These are phyloP conservation scores for Coniferiporia sulphurascens DNA, from an alignment of 1,284 basidiomycete species.

Conservation along the genomic window DNA sequence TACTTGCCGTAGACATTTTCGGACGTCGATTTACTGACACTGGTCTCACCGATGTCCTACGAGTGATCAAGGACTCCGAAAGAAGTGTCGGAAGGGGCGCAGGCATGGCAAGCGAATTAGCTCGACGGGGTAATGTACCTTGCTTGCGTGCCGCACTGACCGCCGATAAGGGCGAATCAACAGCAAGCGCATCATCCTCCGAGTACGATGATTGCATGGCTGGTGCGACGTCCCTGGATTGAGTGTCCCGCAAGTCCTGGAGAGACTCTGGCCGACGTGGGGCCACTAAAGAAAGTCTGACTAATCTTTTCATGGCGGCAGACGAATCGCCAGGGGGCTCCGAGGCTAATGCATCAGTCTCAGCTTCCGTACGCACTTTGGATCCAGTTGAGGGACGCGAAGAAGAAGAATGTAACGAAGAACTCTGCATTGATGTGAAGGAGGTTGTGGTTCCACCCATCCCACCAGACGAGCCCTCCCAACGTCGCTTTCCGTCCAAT, in stretches of 20 bases:
- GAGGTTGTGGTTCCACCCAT: slow-evolving; percentile 12
- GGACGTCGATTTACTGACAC: slow-evolving; percentile 34
- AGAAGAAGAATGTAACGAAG: slow-evolving; percentile 7
- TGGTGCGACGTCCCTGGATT: background rate
- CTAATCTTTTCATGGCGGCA: background rate
- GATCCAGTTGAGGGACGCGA: slow-evolving; percentile 3
- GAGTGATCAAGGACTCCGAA: slow-evolving; percentile 45
- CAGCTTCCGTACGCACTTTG: slow-evolving; percentile 2
- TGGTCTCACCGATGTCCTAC: slow-evolving; percentile 26
- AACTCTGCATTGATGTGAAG: slow-evolving; percentile 14
- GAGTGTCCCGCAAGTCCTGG: slow-evolving; percentile 7
- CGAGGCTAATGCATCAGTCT: background rate
- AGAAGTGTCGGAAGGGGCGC: slow-evolving; percentile 55
- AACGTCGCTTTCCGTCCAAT: slow-evolving; percentile 51
- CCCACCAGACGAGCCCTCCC: slow-evolving; percentile 36
- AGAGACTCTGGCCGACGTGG: slow-evolving; percentile 6
- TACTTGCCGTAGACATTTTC: slow-evolving; percentile 45
- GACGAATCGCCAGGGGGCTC: slow-evolving; percentile 5
- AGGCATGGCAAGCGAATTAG: slow-evolving; percentile 42
- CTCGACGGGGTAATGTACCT: slow-evolving; percentile 5
- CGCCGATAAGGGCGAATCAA: slow-evolving; percentile 14
- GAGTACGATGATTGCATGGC: background rate
- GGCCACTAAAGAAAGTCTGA: slow-evolving; percentile 4
- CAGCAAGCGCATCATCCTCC: background rate
- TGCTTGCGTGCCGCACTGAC: slow-evolving; percentile 5